Evolutionary conservation across 129 eudicot species (phyloP).

Genomic region (Tagetes erecta): DNA sequence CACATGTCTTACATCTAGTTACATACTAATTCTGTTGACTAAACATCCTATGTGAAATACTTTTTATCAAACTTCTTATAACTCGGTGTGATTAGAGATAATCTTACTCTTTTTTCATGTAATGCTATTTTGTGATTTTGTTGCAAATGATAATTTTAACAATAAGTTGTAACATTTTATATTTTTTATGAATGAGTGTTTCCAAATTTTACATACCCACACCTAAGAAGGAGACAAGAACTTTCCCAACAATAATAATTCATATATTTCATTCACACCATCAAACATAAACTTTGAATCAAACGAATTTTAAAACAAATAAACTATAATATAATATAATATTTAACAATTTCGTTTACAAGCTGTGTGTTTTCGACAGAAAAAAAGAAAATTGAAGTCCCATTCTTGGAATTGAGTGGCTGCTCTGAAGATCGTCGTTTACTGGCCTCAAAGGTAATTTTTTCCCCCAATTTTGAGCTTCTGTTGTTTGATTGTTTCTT

Average conservation of each 20-base stretch:
- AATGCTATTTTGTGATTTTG: too few species aligned
- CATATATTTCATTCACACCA: not conserved
- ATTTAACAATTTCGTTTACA: constrained; percentile 11
- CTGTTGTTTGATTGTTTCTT: not conserved
- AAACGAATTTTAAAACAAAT: not conserved
- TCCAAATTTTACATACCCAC: not conserved
- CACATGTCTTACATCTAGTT: too few species aligned
- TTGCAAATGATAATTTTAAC: too few species aligned
- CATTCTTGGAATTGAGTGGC: not conserved
- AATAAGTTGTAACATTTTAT: not conserved
- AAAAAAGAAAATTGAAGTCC: not conserved
- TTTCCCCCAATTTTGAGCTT: constrained; percentile 3
- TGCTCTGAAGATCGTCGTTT: constrained; percentile 3
- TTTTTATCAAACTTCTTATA: too few species aligned
- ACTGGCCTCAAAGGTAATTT: constrained; percentile 6
- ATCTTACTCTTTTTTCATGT: too few species aligned
- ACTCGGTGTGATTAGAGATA: too few species aligned
- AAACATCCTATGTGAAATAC: too few species aligned
- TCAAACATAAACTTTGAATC: not conserved
- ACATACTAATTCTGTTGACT: too few species aligned
- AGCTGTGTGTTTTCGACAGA: not conserved
- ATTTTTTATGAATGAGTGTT: not conserved
- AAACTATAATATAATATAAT: not conserved
- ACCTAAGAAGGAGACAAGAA: not conserved
- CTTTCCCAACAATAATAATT: not conserved